Conservation (phyloP, 352 stramenopile species). For the Hyaloperonospora brassicae region DNA sequence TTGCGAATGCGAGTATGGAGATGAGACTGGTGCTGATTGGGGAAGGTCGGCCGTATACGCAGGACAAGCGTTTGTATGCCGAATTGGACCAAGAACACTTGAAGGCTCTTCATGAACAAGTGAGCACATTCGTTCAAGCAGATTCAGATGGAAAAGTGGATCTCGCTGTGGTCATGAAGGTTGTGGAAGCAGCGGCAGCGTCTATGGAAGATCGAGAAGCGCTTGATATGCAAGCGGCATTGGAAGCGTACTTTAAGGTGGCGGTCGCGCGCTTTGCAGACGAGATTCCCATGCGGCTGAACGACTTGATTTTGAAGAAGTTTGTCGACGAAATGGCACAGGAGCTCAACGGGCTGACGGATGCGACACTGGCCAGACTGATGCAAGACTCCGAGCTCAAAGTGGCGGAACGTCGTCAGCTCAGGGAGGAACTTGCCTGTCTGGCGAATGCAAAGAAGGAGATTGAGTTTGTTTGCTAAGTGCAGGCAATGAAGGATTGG, state of each 20-base stretch:
- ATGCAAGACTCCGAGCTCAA: slow-evolving; percentile 31
- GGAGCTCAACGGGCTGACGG: slow-evolving; percentile 19
- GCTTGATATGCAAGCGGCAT: slow-evolving; percentile 31
- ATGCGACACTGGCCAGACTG: slow-evolving; percentile 28
- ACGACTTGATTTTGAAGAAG: slow-evolving; percentile 19
- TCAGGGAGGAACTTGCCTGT: slow-evolving; percentile 22
- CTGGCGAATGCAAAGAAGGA: slow-evolving; percentile 29
- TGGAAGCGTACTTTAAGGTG: slow-evolving; percentile 30
- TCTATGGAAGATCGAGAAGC: slow-evolving; percentile 28
- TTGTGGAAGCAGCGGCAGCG: slow-evolving; percentile 11
- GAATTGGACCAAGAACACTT: slow-evolving; percentile 23
- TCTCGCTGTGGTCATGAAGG: slow-evolving; percentile 11
- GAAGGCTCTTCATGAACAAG: slow-evolving; percentile 12
- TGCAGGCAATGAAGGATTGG: too few relatives aligned
- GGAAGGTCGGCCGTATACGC: slow-evolving; percentile 34
- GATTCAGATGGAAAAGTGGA: slow-evolving; percentile 13
- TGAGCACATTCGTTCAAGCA: slow-evolving; percentile 9
- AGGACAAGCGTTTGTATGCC: slow-evolving; percentile 25
- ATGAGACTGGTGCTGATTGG: slow-evolving; percentile 17
- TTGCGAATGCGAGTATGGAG: slow-evolving; percentile 8
- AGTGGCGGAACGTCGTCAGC: slow-evolving; percentile 16
- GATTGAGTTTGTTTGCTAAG: slow-evolving; percentile 28
- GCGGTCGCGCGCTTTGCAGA: slow-evolving; percentile 29
- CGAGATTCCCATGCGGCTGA: slow-evolving; percentile 34
- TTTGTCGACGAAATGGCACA: slow-evolving; percentile 30